Evolutionary conservation across 805 yeast species (phyloP).

Genomic region (Isabelozyma gotoi): DNA sequence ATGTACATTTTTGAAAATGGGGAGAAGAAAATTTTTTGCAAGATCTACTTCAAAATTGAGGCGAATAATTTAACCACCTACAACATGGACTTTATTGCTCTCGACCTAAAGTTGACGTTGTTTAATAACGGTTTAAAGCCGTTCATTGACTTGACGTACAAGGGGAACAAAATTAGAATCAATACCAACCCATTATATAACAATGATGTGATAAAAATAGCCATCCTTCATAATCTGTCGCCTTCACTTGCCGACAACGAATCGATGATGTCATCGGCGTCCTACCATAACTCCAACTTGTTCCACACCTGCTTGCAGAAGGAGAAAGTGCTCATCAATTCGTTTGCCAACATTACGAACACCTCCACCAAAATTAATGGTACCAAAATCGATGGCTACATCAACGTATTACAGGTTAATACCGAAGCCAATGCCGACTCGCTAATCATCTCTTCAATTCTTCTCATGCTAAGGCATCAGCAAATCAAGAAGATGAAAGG

Average conservation of each 20-base stretch:
- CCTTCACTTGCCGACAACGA: not conserved
- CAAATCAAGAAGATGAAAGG: slow-evolving; percentile 1
- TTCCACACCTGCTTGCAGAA: not conserved
- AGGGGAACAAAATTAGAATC: slow-evolving; percentile 1
- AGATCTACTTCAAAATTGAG: not conserved
- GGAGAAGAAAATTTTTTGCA: not conserved
- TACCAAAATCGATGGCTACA: not conserved
- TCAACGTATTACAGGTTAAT: not conserved
- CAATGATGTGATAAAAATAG: not conserved
- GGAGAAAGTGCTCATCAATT: not conserved
- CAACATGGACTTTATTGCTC: not conserved
- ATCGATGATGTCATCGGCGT: not conserved
- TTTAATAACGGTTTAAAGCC: slow-evolving; percentile 1
- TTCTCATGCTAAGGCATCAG: slow-evolving; percentile 1
- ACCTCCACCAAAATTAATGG: not conserved
- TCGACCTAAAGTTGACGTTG: not conserved
- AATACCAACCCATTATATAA: not conserved
- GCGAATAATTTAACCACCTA: not conserved
- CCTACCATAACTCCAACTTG: not conserved
- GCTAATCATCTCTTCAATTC: not conserved
- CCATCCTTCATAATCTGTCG: not conserved
- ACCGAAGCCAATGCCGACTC: not conserved
- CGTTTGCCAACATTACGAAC: not conserved
- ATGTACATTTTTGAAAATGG: not conserved
- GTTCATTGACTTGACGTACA: not conserved